These are phyloP conservation scores for Suillus luteus DNA, from an alignment of 768 basidiomycete species.

Conservation along the genomic window DNA sequence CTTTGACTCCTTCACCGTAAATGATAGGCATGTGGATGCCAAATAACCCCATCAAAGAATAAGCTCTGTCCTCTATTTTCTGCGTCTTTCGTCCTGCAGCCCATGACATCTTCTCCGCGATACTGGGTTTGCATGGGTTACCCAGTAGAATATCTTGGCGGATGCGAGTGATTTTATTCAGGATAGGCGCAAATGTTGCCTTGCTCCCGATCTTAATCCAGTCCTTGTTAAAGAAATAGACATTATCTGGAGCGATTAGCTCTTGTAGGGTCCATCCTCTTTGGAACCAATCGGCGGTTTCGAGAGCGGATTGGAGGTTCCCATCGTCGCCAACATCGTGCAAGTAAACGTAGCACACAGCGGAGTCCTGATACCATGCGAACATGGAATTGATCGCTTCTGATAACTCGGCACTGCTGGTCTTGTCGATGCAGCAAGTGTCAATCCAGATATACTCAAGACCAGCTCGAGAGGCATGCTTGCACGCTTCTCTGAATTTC, in stretches of 20 bases:
- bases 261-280: slow-evolving; percentile 22
- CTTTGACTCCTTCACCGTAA: slow-evolving; percentile 23
- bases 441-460: slow-evolving; percentile 20
- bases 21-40: slow-evolving; percentile 17
- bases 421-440: slow-evolving; percentile 24
- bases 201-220: slow-evolving; percentile 18
- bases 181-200: background rate
- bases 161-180: slow-evolving; percentile 13
- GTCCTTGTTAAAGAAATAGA: slow-evolving; percentile 19
- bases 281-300: slow-evolving; percentile 17
- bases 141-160: slow-evolving; percentile 8
- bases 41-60: slow-evolving; percentile 28
- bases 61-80: slow-evolving; percentile 31
- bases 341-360: slow-evolving; percentile 21
- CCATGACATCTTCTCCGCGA: slow-evolving; percentile 30
- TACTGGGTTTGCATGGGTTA: slow-evolving; percentile 7
- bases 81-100: slow-evolving; percentile 32
- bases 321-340: slow-evolving; percentile 10
- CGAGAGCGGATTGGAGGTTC: slow-evolving; percentile 1
- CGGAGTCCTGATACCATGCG: slow-evolving; percentile 20
- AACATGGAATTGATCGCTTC: slow-evolving; percentile 27
- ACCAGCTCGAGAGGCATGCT: slow-evolving; percentile 8
- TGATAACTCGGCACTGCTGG: slow-evolving; percentile 23
- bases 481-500: slow-evolving; percentile 11
- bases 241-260: slow-evolving; percentile 18